Base-by-base conservation (phyloP, 805 yeast species). In the Torulaspora gathmanii region DNA sequence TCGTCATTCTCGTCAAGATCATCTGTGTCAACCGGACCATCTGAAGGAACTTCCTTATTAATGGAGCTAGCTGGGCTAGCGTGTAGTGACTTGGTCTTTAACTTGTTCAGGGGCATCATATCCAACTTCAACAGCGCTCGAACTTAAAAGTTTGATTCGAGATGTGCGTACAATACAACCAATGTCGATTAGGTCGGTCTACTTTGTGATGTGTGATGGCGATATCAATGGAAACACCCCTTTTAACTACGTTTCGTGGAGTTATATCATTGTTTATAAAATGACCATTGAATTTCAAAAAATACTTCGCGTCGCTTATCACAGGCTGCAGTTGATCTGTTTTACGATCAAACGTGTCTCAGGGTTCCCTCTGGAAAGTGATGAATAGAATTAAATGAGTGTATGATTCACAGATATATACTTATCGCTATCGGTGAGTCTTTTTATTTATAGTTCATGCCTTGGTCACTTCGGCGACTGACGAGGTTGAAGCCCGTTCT, bases 1-100 rank as follows among this genome's bases (percentile, higher is more conserved):
- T 80, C 89, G 60, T 89, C 97, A 33, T 90, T 81, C 62, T 90
- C 98, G 65, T 93, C 98, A 39, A 88, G 76, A 63, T 89, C 97
- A 60, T 83, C 93, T 0, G 73, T 63, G 43, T 69, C 66, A 2
- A 56, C 47, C 1, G 38, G 41, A 20, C 47, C 44, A 22, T 45
- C 53, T 12, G 52, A 33, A 5, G 38, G 28, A 25, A 10, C 20
- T n/a, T 25, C 41, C 25, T 40, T 40, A n/a, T 26, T 40, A n/a
- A 30, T 20, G 3, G 40, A 37, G 38, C 45, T 45, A 17, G 45
- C 38, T 9, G 49, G 26, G 29, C 45, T 45, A 12, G 26, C 40
- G 13, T 41, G 37, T 36, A 36, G 16, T 15, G 47, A 38, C 30
- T 43, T 47, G 10, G 42, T 31, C 39, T 31, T 37, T 30, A 41